These are phyloP conservation scores for Stellera chamaejasme DNA, from an alignment of 345 rosid genomes.

Conservation along the genomic window DNA sequence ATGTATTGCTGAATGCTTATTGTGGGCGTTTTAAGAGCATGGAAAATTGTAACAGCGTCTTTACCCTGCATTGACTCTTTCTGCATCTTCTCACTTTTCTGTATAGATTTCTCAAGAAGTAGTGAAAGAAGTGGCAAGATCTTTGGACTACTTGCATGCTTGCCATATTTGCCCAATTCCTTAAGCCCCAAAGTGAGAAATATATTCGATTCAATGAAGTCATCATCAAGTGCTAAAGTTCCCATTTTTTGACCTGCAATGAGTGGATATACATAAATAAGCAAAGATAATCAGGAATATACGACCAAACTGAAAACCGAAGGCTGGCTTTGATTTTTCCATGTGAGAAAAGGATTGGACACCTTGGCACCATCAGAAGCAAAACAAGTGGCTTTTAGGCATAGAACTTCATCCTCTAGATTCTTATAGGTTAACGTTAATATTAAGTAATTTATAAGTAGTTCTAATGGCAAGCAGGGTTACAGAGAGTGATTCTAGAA, in stretches of 20 bases:
- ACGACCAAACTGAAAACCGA: no score
- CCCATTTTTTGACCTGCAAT: constrained; percentile 39
- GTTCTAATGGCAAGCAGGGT: no score
- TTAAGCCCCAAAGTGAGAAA: constrained; percentile 54
- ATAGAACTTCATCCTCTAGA: no score
- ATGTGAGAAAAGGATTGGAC: no score
- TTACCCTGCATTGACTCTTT: constrained; percentile 20
- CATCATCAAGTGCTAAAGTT: constrained; percentile 23
- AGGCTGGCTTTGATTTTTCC: no score
- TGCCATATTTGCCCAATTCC: constrained; percentile 28
- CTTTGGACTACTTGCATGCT: constrained; percentile 27
- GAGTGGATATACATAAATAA: constrained; percentile 11
- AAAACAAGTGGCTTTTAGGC: no score
- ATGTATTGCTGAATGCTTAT: constrained; percentile 59
- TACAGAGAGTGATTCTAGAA: no score
- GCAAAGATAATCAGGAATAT: not conserved
- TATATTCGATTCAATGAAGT: constrained; percentile 28
- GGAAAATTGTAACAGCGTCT: constrained; percentile 43
- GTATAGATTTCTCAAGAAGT: constrained; percentile 52
- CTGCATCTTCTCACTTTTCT: constrained; percentile 34
- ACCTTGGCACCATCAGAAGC: no score
- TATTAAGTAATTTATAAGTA: no score
- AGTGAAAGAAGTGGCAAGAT: constrained; percentile 52
- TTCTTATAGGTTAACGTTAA: no score
- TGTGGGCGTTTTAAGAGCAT: constrained; percentile 54